Conservation (phyloP, 2,329 filamentous ascomycete species). For the Passalora sequoiae region DNA sequence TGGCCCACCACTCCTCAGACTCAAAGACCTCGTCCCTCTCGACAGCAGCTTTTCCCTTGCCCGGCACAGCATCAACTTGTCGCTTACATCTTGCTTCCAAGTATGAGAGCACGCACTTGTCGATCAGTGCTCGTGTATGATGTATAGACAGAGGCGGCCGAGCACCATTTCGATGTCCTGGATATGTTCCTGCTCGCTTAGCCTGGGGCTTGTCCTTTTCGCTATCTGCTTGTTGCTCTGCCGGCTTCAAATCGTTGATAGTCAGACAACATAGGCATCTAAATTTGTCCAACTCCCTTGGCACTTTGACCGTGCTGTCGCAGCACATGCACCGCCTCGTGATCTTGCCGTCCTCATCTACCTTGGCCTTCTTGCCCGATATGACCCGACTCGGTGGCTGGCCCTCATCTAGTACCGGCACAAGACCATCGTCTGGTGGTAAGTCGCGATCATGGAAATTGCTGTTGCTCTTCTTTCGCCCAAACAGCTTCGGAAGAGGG, state of each 20-base stretch:
- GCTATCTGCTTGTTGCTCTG: slow-evolving; percentile 20
- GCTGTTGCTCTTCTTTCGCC: slow-evolving; percentile 50
- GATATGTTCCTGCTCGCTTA: slow-evolving; percentile 17
- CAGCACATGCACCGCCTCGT: slow-evolving; percentile 82
- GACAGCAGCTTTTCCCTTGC: neutral
- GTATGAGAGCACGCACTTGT: slow-evolving; percentile 50
- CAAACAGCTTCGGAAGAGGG: slow-evolving; percentile 69
- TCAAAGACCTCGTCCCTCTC: slow-evolving; percentile 16
- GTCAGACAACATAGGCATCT: slow-evolving; percentile 79
- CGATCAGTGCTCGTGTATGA: slow-evolving; percentile 55
- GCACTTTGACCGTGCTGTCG: slow-evolving; percentile 74
- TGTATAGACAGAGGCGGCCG: slow-evolving; percentile 53
- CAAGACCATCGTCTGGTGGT: slow-evolving; percentile 44
- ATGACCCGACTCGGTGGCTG: slow-evolving; percentile 31
- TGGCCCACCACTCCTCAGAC: slow-evolving; percentile 6
- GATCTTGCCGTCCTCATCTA: slow-evolving; percentile 50
- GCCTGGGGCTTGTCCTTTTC: slow-evolving; percentile 16
- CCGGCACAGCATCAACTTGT: slow-evolving; percentile 2
- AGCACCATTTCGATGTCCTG: slow-evolving; percentile 11
- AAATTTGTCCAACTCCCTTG: slow-evolving; percentile 65
- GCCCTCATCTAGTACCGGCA: slow-evolving; percentile 33
- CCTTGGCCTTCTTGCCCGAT: slow-evolving; percentile 28
- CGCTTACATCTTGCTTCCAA: slow-evolving; percentile 35
- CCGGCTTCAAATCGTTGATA: slow-evolving; percentile 65
- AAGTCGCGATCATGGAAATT: slow-evolving; percentile 29